Evolutionary conservation across 129 eudicot species (phyloP).

Genomic region (Arctium lappa): DNA sequence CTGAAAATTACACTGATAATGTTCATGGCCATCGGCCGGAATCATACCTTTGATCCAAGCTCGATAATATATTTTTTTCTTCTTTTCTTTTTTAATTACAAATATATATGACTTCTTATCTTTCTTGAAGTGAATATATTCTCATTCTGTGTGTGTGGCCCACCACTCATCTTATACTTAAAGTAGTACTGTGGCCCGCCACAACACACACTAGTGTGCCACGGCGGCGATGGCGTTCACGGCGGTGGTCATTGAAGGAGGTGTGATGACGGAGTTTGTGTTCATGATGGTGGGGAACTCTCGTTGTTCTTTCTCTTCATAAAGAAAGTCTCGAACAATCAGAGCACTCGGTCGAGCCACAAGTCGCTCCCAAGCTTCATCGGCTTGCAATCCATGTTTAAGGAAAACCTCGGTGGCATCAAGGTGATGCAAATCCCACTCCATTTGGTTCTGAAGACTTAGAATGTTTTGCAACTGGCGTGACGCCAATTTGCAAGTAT

Average conservation of each 20-base stretch:
- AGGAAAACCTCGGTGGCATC: constrained; percentile 58
- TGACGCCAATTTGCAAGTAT: constrained; percentile 47
- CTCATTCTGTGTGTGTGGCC: background rate
- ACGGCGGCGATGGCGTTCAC: constrained; percentile 14
- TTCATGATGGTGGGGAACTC: background rate
- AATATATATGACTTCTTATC: constrained; percentile 2
- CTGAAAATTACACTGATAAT: no score
- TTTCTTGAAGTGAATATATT: constrained; percentile 8
- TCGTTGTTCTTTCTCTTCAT: constrained; percentile 14
- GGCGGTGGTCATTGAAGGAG: constrained; percentile 6
- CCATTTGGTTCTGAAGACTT: constrained; percentile 37
- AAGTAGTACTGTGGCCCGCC: background rate
- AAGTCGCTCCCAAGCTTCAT: constrained; percentile 54
- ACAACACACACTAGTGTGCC: constrained; percentile 21
- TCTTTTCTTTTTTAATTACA: background rate
- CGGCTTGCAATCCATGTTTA: constrained; percentile 28
- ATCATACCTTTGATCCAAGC: background rate
- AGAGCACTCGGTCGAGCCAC: constrained; percentile 39
- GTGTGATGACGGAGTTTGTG: constrained; percentile 2
- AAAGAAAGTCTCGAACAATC: constrained; percentile 43
- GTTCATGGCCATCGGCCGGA: background rate
- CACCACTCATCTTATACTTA: constrained; percentile 9
- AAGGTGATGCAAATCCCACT: constrained; percentile 47
- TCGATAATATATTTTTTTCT: background rate
- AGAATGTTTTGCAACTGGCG: constrained; percentile 46